Percentiles rank a stretch among this genome's conserved stretches.
These are phyloP conservation scores for Talaromyces marneffei DNA, from an alignment of 2,329 filamentous ascomycete species.

Conservation along the genomic window DNA sequence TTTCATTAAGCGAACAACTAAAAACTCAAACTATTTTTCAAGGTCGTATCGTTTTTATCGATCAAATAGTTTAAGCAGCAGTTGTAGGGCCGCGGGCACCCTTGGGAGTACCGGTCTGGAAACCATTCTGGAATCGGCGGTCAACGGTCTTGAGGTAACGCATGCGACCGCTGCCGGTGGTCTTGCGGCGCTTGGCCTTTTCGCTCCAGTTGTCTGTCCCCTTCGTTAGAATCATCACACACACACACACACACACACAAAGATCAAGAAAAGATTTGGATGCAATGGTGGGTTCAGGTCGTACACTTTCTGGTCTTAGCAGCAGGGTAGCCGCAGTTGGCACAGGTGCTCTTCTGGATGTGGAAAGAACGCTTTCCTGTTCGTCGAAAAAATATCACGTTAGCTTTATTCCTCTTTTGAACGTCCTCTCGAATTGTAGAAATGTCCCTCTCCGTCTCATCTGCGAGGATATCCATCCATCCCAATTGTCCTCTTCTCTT, in stretches of 20 bases:
- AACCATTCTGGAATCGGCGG: conserved; percentile 95
- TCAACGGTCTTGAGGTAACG: conserved; percentile 88
- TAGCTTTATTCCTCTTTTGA: conserved; percentile 17
- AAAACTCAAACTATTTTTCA: neutral
- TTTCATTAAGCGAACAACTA: conserved; percentile 4
- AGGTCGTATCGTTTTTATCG: neutral
- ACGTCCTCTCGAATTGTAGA: too few species aligned
- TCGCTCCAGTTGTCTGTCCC: conserved; percentile 94
- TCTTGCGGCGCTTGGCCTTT: conserved; percentile 99
- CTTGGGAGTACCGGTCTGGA: conserved; percentile 86
- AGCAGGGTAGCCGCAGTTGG: conserved; percentile 91
- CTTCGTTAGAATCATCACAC: conserved; percentile 15
- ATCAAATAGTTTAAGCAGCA: conserved; percentile 38
- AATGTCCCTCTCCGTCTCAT: conserved; percentile 5
- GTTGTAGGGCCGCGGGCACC: conserved; percentile 63
- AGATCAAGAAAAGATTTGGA: neutral
- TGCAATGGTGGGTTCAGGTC: conserved; percentile 35
- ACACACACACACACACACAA: too few species aligned
- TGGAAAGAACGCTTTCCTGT: conserved; percentile 92
- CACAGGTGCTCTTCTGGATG: conserved; percentile 99
- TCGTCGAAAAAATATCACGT: conserved; percentile 28
- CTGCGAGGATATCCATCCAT: neutral
- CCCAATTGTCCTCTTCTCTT: neutral
- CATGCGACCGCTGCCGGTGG: conserved; percentile 93
- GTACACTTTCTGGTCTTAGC: conserved; percentile 98